phyloP scores from a whole-genome alignment of 2,329 filamentous ascomycete species.

The Diaporthe longicolla region DNA sequence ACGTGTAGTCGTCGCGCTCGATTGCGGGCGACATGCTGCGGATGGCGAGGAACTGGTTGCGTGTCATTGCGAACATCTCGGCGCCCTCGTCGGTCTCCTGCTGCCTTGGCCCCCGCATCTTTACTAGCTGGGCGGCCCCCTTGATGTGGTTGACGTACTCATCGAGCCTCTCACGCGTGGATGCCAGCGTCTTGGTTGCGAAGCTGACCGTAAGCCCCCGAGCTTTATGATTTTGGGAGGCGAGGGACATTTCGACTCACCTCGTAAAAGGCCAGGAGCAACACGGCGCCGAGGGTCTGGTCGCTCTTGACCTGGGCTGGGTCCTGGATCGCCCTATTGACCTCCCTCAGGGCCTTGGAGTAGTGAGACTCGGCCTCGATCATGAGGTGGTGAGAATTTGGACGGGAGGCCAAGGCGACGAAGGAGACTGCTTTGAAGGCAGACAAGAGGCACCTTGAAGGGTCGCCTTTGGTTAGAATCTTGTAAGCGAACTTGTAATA shows the following conservation, averaged over 20 bases:
- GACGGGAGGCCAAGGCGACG: slow-evolving; percentile 35
- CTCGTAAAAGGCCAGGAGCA: slow-evolving; percentile 36
- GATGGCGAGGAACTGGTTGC: slow-evolving; percentile 45
- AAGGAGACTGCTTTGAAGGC: slow-evolving; percentile 36
- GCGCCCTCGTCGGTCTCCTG: slow-evolving; percentile 45
- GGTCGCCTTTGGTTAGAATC: slow-evolving; percentile 28
- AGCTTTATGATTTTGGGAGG: neutral
- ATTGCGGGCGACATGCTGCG: slow-evolving; percentile 43
- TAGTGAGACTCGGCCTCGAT: slow-evolving; percentile 35
- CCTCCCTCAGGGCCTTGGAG: slow-evolving; percentile 35
- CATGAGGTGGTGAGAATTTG: slow-evolving; percentile 22
- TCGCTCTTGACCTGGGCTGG: slow-evolving; percentile 33
- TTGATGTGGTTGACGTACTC: slow-evolving; percentile 46
- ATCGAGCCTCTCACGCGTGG: slow-evolving; percentile 42
- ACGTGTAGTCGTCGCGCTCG: slow-evolving; percentile 44
- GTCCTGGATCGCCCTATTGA: slow-evolving; percentile 37
- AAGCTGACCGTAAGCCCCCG: neutral
- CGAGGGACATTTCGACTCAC: neutral
- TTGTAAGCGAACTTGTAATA: slow-evolving; percentile 34
- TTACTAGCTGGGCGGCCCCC: slow-evolving; percentile 45
- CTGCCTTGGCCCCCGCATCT: slow-evolving; percentile 43
- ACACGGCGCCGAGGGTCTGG: slow-evolving; percentile 26
- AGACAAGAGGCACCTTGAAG: slow-evolving; percentile 40
- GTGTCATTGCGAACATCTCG: slow-evolving; percentile 46
- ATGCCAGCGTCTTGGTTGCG: slow-evolving; percentile 39